Evolutionary conservation across 345 rosid species (phyloP), one percentile per base, ranked within the genome.

Genomic region (Cochlearia excelsa): DNA sequence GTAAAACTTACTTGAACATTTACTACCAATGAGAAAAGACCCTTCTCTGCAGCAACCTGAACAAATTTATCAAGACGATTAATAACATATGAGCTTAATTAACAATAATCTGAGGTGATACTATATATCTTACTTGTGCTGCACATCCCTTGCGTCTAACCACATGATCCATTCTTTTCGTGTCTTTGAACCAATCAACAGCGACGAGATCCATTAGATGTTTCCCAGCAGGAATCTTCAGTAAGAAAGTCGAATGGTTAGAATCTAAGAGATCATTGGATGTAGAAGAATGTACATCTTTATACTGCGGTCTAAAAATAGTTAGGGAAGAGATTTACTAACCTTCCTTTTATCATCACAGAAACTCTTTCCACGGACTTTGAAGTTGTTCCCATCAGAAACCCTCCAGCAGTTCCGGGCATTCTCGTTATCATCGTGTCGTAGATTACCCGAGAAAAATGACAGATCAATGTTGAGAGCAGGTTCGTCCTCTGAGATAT

Each of bases 131-230:
- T 82, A 84, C 99, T 81, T 94, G 95, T 39, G 92, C 93, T 2
- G 97, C 96, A 63, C 99, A 94, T 68, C 95, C 99, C 66, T 81
- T 86, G 61, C 88, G 90, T 75, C 90, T 80, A 51, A 82, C 90
- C 37, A 90, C 97, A 75, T 94, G 96, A 71, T 94, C 99, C 81
- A 94, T 90, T 79, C 93, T 82, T 82, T 84, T 94, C 28, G 84
- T 74, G 67, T 90, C 97, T 76, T 94, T 94, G 78, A 87, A 94
- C 99, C 99, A 94, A 76, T 94, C 99, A 39, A 94, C 97, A 44
- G 99, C 97, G 54, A 94, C 95, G 7, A 94, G 99, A 79, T 94
- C 97, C 99, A 90, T 82, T 51, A 87, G 79, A 75, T 81, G 97
- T 69, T 90, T 94, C 72, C 96, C 97, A 1, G 95, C 97, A 70